A percentile compares a stretch with the other conserved stretches of the same genome.
phyloP scores from a whole-genome alignment of 495 filamentous ascomycete species.

The Glarea lozoyensis region DNA sequence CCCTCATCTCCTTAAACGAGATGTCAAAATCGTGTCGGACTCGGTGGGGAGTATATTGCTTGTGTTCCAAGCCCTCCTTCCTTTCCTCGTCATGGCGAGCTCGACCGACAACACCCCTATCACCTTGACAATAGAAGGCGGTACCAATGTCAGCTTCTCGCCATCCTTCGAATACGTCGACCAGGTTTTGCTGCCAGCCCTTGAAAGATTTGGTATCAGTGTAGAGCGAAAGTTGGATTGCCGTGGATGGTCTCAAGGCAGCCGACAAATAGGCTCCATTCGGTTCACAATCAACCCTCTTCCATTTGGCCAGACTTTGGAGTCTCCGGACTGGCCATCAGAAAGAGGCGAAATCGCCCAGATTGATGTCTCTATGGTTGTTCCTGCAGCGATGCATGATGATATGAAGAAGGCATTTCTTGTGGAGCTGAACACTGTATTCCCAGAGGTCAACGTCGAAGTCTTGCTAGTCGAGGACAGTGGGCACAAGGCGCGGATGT shows the following conservation, averaged over 20 bases:
- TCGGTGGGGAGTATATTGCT: conserved; percentile 50
- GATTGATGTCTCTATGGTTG: conserved; percentile 51
- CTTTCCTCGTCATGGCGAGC: conserved; percentile 58
- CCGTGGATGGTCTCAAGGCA: conserved; percentile 62
- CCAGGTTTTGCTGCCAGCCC: conserved; percentile 65
- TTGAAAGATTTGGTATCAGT: conserved; percentile 51
- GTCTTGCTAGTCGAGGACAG: conserved; percentile 50
- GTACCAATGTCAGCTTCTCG: conserved; percentile 67
- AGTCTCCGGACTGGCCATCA: conserved; percentile 31
- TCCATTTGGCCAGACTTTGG: conserved; percentile 30
- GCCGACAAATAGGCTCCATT: conserved; percentile 45
- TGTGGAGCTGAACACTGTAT: conserved; percentile 26
- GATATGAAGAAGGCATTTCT: conserved; percentile 28
- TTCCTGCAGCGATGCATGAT: conserved; percentile 36
- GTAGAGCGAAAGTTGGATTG: conserved; percentile 46
- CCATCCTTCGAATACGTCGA: conserved; percentile 69
- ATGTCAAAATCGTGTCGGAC: conserved; percentile 34
- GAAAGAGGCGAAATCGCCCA: conserved; percentile 37
- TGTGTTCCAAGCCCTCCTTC: conserved; percentile 77
- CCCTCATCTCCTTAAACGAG: conserved; percentile 25
- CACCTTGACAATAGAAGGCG: conserved; percentile 58
- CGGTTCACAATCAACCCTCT: conserved; percentile 51
- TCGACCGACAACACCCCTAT: conserved; percentile 31
- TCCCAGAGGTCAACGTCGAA: conserved; percentile 36
- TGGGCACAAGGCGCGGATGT: conserved; percentile 50